Conservation (phyloP, 1,284 basidiomycete species). For the Moesziomyces sp. region DNA sequence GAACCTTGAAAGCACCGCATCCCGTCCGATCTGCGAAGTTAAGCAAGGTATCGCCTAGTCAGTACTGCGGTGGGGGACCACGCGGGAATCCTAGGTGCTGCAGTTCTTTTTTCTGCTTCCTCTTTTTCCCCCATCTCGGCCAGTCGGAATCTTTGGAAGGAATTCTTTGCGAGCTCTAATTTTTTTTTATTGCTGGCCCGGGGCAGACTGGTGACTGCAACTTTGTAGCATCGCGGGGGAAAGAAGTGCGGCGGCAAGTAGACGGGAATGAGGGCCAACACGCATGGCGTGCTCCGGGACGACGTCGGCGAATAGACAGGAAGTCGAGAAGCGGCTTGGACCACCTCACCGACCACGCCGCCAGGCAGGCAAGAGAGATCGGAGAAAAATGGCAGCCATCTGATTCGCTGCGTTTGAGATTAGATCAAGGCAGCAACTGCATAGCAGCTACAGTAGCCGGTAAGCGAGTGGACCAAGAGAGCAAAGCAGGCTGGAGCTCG, state of each 20-base stretch:
- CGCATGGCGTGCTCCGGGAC: too few relatives aligned
- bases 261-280: too few relatives aligned
- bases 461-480: too few relatives aligned
- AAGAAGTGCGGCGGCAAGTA: too few relatives aligned
- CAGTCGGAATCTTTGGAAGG: too few relatives aligned
- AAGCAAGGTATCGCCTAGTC: conserved; percentile 81
- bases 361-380: conserved; percentile 1
- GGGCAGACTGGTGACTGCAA: too few relatives aligned
- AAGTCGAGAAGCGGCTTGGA: too few relatives aligned
- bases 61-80: conserved; percentile 87
- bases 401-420: conserved; percentile 25
- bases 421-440: conserved; percentile 9
- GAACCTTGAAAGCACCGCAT: conserved; percentile 82
- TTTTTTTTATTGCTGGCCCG: neutral
- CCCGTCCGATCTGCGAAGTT: conserved; percentile 83
- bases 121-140: neutral
- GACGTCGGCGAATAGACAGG: too few relatives aligned
- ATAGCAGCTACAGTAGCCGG: too few relatives aligned
- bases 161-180: neutral
- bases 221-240: too few relatives aligned
- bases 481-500: too few relatives aligned
- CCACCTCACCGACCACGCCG: too few relatives aligned
- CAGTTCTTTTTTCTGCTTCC: conserved; percentile 71
- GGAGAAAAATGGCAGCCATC: conserved; percentile 9
- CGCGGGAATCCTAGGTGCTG: conserved; percentile 83